Conservation (phyloP, 192 early-diverging fungal genomes). For the Entomortierella parvispora region DNA sequence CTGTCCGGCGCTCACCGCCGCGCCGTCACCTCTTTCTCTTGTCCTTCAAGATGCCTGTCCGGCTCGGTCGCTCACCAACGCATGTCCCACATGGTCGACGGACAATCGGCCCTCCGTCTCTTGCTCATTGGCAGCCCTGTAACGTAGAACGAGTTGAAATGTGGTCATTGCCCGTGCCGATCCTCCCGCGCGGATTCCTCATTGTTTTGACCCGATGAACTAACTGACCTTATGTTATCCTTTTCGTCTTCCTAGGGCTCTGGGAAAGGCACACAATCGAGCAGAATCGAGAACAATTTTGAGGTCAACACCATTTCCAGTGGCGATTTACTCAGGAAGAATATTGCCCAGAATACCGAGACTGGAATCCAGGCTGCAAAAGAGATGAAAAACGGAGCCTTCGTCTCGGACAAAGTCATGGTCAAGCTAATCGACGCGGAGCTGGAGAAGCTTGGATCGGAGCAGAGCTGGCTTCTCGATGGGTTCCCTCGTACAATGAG, state of each 20-base stretch:
- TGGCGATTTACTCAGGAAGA: slow-evolving; percentile 87
- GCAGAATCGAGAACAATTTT: slow-evolving; percentile 75
- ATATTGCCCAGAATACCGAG: slow-evolving; percentile 75
- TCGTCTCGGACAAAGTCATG: slow-evolving; percentile 82
- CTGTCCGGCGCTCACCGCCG: slow-evolving; percentile 1
- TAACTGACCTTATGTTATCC: neutral
- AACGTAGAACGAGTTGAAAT: slow-evolving; percentile 51
- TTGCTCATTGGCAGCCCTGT: slow-evolving; percentile 82
- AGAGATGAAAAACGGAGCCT: slow-evolving; percentile 60
- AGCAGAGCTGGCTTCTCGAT: slow-evolving; percentile 83
- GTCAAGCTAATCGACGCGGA: slow-evolving; percentile 71
- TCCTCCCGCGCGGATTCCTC: too few species aligned
- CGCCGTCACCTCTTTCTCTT: neutral
- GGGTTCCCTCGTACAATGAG: slow-evolving; percentile 89
- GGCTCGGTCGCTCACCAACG: slow-evolving; percentile 11
- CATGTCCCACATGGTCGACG: slow-evolving; percentile 46
- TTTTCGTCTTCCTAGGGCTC: slow-evolving; percentile 61
- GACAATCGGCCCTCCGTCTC: slow-evolving; percentile 64
- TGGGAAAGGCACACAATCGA: slow-evolving; percentile 93
- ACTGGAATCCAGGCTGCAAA: slow-evolving; percentile 69
- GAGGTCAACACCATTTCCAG: slow-evolving; percentile 78
- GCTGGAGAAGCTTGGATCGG: slow-evolving; percentile 56
- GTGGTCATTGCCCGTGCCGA: neutral
- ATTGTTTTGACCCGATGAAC: slow-evolving; percentile 3
- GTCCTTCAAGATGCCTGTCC: slow-evolving; percentile 4